Base-by-base conservation (phyloP, 371 early-diverging fungal species). In the Lichtheimia corymbifera region DNA sequence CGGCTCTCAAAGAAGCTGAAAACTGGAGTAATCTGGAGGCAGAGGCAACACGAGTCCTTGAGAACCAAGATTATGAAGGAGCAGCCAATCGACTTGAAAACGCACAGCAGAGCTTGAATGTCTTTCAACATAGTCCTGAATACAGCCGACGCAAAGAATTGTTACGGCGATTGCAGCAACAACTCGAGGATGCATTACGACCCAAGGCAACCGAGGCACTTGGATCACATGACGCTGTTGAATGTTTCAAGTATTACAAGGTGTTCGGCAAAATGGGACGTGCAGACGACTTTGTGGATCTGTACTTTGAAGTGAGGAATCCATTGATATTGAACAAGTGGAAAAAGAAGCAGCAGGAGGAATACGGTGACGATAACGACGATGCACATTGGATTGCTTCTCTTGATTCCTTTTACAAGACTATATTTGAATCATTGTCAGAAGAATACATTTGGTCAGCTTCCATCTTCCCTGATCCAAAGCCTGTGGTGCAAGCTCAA, bases 1-100 rank as follows among this genome's bases (percentile, higher is more conserved):
- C 66, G 9, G 76, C 85, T 0, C 72, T 91, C 6, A 75, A 81
- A 40, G 90, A 91, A 59, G 88, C 91, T 0, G 91, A 92, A 58
- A 90, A 85, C 67, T 92, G 92, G 92, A 84, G 74, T 27, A 87
- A 89, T 47, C 78, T 92, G 49, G 83, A 87, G 35, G 68, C 81
- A 0, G 91, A 92, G 64, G 86, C 89, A 25, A 83, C 83, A 22
- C 79, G 77, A 1, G 74, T 88, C 4, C 76, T 92, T 52, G 83
- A 79, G 3, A 72, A 77, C 0, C 68, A 78, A 1, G 91, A 90
- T 62, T 86, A 77, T 70, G 79, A 77, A 30, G 78, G 75, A 24
- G 91, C 88, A 2, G 86, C 86, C 1, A 55, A 58, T 7, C 68
- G 89, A 30, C 71, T 92, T 40, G 77, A 80, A 20, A 91, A 84